Evolutionary conservation across 2,329 filamentous ascomycete species (phyloP).

Genomic region (Clonostachys sp.): DNA sequence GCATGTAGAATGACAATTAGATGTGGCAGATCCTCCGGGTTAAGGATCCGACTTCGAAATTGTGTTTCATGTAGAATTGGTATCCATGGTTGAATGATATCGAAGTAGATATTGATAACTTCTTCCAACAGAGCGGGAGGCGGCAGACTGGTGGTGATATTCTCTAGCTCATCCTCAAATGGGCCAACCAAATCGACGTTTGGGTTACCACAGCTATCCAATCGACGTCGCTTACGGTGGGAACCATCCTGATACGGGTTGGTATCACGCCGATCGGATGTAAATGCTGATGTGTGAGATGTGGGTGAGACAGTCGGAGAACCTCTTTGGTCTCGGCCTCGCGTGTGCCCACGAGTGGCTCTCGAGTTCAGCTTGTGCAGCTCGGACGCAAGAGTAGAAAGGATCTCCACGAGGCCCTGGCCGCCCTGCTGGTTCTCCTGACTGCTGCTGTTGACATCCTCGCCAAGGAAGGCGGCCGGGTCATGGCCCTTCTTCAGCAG

Average conservation of each 20-base stretch:
- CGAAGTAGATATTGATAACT: slow-evolving; percentile 21
- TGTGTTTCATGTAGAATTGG: slow-evolving; percentile 25
- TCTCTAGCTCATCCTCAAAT: slow-evolving; percentile 11
- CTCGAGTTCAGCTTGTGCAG: slow-evolving; percentile 9
- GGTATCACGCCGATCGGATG: background rate
- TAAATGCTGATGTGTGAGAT: background rate
- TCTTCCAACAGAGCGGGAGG: slow-evolving; percentile 7
- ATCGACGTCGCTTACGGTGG: slow-evolving; percentile 9
- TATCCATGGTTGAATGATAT: slow-evolving; percentile 32
- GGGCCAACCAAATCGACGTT: slow-evolving; percentile 9
- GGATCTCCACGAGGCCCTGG: slow-evolving; percentile 8
- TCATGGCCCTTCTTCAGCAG: background rate
- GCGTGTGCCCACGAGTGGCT: too few species aligned
- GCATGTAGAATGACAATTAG: slow-evolving; percentile 27
- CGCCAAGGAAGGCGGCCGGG: too few species aligned
- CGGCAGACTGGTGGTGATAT: slow-evolving; percentile 15
- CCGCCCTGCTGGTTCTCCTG: background rate
- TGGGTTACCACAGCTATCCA: slow-evolving; percentile 14
- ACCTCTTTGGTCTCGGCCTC: too few species aligned
- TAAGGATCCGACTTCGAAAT: slow-evolving; percentile 16
- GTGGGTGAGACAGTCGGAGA: background rate
- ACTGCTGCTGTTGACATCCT: too few species aligned
- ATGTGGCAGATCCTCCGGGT: slow-evolving; percentile 13
- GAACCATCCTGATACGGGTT: background rate
- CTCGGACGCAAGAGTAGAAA: slow-evolving; percentile 10